Conservation (phyloP, 2,329 filamentous ascomycete species). For the Penicillium polonicum region DNA sequence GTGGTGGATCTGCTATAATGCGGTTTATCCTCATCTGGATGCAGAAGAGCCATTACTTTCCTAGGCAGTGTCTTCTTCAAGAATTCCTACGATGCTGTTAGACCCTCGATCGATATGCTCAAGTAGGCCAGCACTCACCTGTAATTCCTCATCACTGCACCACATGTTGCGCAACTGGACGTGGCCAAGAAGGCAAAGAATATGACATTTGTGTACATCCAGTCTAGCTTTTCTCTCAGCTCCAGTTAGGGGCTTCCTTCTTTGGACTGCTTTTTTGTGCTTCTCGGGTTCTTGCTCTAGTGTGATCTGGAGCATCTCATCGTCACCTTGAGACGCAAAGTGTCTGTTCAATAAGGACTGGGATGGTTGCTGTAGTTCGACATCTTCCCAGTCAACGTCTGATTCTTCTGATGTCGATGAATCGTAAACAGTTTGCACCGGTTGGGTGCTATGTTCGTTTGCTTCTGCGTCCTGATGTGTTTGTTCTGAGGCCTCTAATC, state of each 20-base stretch:
- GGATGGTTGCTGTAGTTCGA: constrained; percentile 45
- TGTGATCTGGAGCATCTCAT: constrained; percentile 39
- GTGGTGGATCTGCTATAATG: constrained; percentile 76
- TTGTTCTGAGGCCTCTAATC: constrained; percentile 9
- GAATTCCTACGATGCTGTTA: constrained; percentile 27
- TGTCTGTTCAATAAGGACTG: constrained; percentile 10
- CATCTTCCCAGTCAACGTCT: constrained; percentile 64
- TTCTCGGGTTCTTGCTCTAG: constrained; percentile 34
- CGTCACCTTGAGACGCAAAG: constrained; percentile 12
- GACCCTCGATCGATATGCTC: background rate
- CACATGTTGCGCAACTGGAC: constrained; percentile 76
- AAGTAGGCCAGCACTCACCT: constrained; percentile 44
- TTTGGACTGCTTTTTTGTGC: constrained; percentile 28
- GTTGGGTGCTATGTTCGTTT: constrained; percentile 11
- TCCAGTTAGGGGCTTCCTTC: constrained; percentile 54
- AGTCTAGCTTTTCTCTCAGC: constrained; percentile 63
- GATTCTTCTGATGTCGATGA: constrained; percentile 55
- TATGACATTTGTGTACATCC: constrained; percentile 80
- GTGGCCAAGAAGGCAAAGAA: constrained; percentile 80
- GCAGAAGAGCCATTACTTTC: constrained; percentile 66
- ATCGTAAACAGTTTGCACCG: constrained; percentile 37
- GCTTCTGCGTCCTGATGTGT: constrained; percentile 10
- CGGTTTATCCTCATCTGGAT: constrained; percentile 63
- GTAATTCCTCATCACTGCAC: constrained; percentile 76
- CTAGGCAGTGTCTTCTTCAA: constrained; percentile 65